A percentile compares a stretch with the other conserved stretches of the same genome.
phyloP scores from a whole-genome alignment of 2,329 filamentous ascomycete species.

The Fusarium zealandicum region DNA sequence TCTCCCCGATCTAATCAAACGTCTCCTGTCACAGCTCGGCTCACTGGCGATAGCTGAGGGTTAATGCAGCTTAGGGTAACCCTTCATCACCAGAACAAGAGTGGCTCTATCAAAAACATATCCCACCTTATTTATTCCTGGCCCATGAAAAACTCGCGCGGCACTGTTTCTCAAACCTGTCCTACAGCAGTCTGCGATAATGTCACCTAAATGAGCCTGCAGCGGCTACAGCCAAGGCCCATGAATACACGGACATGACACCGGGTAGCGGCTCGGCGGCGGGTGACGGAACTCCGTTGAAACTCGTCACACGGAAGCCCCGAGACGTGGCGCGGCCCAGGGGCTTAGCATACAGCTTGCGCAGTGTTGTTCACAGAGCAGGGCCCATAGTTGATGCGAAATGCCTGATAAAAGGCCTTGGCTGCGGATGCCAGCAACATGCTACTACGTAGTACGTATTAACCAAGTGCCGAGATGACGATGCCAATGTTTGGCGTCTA shows the following conservation, averaged over 20 bases:
- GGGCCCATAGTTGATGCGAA: neutral
- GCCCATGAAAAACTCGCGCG: neutral
- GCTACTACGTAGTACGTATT: too few species aligned
- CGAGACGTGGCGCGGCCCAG: constrained; percentile 18
- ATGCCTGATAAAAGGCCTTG: neutral
- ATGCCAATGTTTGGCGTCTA: neutral
- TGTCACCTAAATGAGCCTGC: constrained; percentile 4
- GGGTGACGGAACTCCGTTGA: neutral
- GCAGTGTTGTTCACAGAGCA: neutral
- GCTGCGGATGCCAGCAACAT: neutral
- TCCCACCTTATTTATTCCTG: too few species aligned
- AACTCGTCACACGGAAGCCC: constrained; percentile 19
- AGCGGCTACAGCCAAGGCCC: neutral
- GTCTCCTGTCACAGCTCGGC: neutral
- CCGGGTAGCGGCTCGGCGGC: constrained; percentile 24
- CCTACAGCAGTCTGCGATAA: neutral
- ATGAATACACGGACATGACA: neutral
- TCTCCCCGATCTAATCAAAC: neutral
- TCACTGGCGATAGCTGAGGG: neutral
- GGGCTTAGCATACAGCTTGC: neutral
- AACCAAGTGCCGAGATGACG: neutral
- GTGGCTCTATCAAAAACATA: neutral
- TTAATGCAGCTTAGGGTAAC: constrained; percentile 1
- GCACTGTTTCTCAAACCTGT: neutral
- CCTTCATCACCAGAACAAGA: neutral